Conservation (phyloP, 2,329 filamentous ascomycete genomes). For the Aureobasidium sp. region DNA sequence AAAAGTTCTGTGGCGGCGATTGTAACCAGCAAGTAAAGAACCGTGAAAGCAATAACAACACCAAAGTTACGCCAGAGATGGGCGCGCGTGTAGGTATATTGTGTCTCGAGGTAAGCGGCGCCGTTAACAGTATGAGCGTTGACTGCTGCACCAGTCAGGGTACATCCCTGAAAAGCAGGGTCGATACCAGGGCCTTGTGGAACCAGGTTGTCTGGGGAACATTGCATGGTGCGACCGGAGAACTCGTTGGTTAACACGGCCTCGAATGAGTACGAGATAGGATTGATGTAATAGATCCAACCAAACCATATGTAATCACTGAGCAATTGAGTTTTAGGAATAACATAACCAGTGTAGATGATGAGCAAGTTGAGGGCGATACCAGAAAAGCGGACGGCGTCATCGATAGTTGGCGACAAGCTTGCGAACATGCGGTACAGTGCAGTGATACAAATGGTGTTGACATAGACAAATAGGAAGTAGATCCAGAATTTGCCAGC, state of each 20-base stretch:
- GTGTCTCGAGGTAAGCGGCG: conserved; percentile 46
- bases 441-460: conserved; percentile 55
- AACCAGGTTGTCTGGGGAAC: conserved; percentile 52
- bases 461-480: conserved; percentile 57
- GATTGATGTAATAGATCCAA: conserved; percentile 50
- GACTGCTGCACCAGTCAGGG: conserved; percentile 50
- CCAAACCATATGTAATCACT: conserved; percentile 58
- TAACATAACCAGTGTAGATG: conserved; percentile 62
- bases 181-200: conserved; percentile 52
- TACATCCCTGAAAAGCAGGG: conserved; percentile 55
- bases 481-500: conserved; percentile 61
- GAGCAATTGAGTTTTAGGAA: conserved; percentile 56
- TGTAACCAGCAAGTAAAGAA: conserved; percentile 68
- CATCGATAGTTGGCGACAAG: conserved; percentile 57
- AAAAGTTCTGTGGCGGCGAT: conserved; percentile 63
- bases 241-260: conserved; percentile 63
- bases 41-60: conserved; percentile 66
- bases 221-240: conserved; percentile 49
- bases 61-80: conserved; percentile 70
- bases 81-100: conserved; percentile 50
- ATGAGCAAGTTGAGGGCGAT: conserved; percentile 56
- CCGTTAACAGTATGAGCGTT: conserved; percentile 48
- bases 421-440: conserved; percentile 62
- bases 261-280: conserved; percentile 57
- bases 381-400: conserved; percentile 58